A percentile compares a stretch with the other conserved stretches of the same genome.
These are phyloP conservation scores for Solanum arcanum DNA, from an alignment of 257 asterid species.

Conservation along the genomic window DNA sequence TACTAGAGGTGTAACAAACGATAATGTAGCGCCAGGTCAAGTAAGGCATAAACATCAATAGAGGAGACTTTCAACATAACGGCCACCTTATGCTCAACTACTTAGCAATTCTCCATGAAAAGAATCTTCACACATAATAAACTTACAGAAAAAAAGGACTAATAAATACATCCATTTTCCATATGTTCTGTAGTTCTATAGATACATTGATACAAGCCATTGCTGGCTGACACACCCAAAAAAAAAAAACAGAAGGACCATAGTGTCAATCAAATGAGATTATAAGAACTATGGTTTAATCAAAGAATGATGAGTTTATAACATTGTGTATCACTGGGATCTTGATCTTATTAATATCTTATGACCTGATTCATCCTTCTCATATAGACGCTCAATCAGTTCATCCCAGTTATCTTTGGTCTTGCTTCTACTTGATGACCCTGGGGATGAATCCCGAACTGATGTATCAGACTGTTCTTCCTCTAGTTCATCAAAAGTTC, in stretches of 20 bases:
- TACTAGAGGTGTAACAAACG: no score
- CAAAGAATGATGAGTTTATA: not conserved
- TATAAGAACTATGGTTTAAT: not conserved
- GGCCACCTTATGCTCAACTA: not conserved
- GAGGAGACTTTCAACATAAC: no score
- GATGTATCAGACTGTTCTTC: constrained; percentile 9
- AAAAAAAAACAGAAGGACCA: not conserved
- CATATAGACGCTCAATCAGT: constrained; percentile 58
- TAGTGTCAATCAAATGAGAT: not conserved
- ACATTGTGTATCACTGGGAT: not conserved
- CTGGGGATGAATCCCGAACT: constrained; percentile 27
- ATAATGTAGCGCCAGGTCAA: no score
- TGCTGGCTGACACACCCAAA: not conserved
- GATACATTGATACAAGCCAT: not conserved
- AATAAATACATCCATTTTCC: not conserved
- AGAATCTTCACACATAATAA: not conserved
- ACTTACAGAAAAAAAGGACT: not conserved
- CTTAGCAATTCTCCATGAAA: not conserved
- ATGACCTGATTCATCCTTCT: constrained; percentile 56
- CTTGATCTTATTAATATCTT: constrained; percentile 34
- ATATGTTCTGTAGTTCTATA: not conserved
- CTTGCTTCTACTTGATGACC: constrained; percentile 33
- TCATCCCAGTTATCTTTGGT: constrained; percentile 65
- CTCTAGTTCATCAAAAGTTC: constrained; percentile 49
- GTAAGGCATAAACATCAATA: no score